phyloP scores from a whole-genome alignment of 768 basidiomycete species.

The Symmetrospora coprosmae region DNA sequence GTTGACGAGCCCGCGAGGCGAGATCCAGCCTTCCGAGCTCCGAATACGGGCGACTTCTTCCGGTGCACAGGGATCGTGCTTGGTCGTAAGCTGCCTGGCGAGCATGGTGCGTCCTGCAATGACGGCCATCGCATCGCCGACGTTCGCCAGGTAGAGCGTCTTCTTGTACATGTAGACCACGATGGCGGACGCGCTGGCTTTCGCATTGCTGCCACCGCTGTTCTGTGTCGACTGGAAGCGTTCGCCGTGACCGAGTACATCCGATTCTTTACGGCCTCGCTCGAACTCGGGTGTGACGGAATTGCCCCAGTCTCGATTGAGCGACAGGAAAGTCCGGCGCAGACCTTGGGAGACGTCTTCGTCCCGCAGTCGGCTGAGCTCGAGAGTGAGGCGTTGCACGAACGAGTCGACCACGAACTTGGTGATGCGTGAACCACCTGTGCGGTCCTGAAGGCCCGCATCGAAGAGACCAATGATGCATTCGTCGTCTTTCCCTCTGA shows the following conservation, averaged over 20 bases:
- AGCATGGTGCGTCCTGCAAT: slow-evolving; percentile 45
- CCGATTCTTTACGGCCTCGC: slow-evolving; percentile 1
- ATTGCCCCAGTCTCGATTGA: slow-evolving; percentile 71
- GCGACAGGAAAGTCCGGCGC: slow-evolving; percentile 68
- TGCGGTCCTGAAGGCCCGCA: slow-evolving; percentile 22
- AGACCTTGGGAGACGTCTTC: slow-evolving; percentile 62
- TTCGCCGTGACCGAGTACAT: slow-evolving; percentile 12
- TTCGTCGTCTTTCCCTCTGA: slow-evolving; percentile 59
- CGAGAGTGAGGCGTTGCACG: slow-evolving; percentile 47
- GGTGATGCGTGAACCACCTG: slow-evolving; percentile 45
- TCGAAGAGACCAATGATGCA: slow-evolving; percentile 96
- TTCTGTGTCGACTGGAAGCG: slow-evolving; percentile 26
- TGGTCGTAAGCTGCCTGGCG: slow-evolving; percentile 57
- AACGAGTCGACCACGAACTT: slow-evolving; percentile 78
- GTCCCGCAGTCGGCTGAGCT: slow-evolving; percentile 45
- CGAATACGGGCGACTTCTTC: slow-evolving; percentile 75
- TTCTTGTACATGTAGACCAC: slow-evolving; percentile 69
- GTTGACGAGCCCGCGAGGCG: slow-evolving; percentile 75
- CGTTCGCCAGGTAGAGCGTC: slow-evolving; percentile 77
- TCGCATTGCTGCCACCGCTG: slow-evolving; percentile 35
- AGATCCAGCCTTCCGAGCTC: slow-evolving; percentile 83
- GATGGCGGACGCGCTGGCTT: slow-evolving; percentile 66
- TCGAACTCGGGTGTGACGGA: slow-evolving; percentile 37
- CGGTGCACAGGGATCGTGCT: slow-evolving; percentile 80
- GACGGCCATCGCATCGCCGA: slow-evolving; percentile 74